A percentile compares a stretch with the other conserved stretches of the same genome.
These are phyloP conservation scores for Hypoxylon sp. DNA, from an alignment of 2,329 filamentous ascomycete species.

Conservation along the genomic window DNA sequence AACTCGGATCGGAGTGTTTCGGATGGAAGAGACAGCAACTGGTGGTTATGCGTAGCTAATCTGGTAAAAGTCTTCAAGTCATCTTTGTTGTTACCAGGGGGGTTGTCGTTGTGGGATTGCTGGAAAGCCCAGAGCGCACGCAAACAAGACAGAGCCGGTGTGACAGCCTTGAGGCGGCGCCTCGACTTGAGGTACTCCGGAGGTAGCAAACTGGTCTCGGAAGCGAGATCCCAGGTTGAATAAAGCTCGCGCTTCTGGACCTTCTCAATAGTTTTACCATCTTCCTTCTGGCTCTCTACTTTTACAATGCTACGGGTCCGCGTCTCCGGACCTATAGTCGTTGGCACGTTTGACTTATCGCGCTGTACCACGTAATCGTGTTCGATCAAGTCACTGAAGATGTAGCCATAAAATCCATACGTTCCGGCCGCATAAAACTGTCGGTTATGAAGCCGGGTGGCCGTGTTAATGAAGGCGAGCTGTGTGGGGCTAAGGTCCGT, in stretches of 20 bases:
- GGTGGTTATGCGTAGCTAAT: conserved; percentile 83
- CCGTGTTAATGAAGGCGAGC: conserved; percentile 85
- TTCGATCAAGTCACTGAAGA: conserved; percentile 92
- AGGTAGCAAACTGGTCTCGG: conserved; percentile 78
- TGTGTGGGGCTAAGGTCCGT: conserved; percentile 86
- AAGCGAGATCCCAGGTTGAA: conserved; percentile 88
- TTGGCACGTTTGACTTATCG: conserved; percentile 81
- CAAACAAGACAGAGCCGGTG: conserved; percentile 86
- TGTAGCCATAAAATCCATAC: conserved; percentile 93
- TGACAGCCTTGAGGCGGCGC: conserved; percentile 81
- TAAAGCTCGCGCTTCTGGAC: conserved; percentile 95
- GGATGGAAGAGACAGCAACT: conserved; percentile 77
- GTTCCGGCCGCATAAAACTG: conserved; percentile 91
- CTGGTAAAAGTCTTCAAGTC: conserved; percentile 84
- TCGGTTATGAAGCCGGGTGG: conserved; percentile 81
- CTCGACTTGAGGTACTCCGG: conserved; percentile 78
- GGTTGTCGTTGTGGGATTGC: conserved; percentile 65
- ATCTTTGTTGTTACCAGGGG: conserved; percentile 69
- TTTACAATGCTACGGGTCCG: conserved; percentile 82
- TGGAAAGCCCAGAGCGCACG: conserved; percentile 93
- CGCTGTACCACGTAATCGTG: conserved; percentile 93
- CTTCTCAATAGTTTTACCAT: conserved; percentile 81
- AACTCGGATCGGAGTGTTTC: conserved; percentile 79
- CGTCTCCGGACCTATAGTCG: conserved; percentile 75
- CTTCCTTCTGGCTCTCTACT: conserved; percentile 78